Evolutionary conservation across 805 yeast genomes (phyloP).

Genomic region (Saccharomyces paradoxus): DNA sequence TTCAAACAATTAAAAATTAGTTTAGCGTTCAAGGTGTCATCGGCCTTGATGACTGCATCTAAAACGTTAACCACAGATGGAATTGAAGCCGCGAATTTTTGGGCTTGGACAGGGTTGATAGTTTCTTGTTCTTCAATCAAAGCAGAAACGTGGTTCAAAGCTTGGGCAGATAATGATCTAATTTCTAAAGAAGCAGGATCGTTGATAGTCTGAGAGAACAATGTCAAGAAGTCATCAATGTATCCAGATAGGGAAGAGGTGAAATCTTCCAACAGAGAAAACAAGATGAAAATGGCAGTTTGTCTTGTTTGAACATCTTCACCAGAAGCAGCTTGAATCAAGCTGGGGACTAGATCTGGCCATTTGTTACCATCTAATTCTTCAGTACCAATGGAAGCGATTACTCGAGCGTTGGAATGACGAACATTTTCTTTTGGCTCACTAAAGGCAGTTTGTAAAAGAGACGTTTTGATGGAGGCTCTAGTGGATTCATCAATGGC

Average conservation of each 20-base stretch:
- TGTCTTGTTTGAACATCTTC: conserved; percentile 55
- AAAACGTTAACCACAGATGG: conserved; percentile 79
- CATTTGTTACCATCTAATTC: conserved; percentile 67
- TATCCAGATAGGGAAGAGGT: conserved; percentile 51
- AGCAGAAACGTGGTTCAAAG: conserved; percentile 59
- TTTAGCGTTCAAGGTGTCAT: conserved; percentile 65
- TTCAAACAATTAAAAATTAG: conserved; percentile 79
- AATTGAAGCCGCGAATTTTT: conserved; percentile 53
- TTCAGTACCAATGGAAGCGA: conserved; percentile 72
- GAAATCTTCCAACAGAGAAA: conserved; percentile 66
- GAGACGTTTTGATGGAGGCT: conserved; percentile 54
- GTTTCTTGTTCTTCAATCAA: conserved; percentile 55
- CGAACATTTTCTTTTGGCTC: conserved; percentile 62
- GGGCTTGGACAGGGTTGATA: conserved; percentile 39
- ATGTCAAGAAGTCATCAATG: conserved; percentile 57
- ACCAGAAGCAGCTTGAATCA: conserved; percentile 60
- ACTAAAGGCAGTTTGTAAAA: conserved; percentile 59
- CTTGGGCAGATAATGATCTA: conserved; percentile 75
- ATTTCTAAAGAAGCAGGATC: conserved; percentile 58
- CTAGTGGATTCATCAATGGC: conserved; percentile 38
- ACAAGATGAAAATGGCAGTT: conserved; percentile 72
- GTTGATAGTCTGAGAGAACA: conserved; percentile 64
- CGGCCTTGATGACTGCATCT: conserved; percentile 59
- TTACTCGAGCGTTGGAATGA: conserved; percentile 83
- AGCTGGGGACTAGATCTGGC: conserved; percentile 66